These are phyloP conservation scores for Paracorniculantispora psalliotae DNA, from an alignment of 2,329 filamentous ascomycete species.

Conservation along the genomic window DNA sequence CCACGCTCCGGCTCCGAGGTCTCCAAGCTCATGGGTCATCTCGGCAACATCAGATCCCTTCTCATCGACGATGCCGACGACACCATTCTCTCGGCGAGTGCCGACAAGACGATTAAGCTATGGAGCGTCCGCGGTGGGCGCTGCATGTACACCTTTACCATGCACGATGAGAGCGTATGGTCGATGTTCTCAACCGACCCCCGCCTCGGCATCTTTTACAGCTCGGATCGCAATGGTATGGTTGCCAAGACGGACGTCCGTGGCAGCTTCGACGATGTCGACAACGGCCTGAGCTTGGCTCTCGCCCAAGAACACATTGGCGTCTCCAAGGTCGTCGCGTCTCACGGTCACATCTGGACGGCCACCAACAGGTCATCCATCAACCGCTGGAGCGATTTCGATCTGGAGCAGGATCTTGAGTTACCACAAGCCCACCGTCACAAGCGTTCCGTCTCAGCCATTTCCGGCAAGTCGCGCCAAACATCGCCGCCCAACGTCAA, in stretches of 20 bases:
- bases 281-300: constrained; percentile 87
- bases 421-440: constrained; percentile 52
- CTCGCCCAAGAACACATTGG: constrained; percentile 87
- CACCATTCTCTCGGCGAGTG: constrained; percentile 88
- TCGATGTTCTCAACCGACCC: constrained; percentile 87
- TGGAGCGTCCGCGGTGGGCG: constrained; percentile 94
- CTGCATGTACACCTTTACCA: constrained; percentile 96
- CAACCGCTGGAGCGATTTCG: constrained; percentile 84
- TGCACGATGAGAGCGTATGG: constrained; percentile 99
- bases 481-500: constrained; percentile 28
- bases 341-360: constrained; percentile 80
- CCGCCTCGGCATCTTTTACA: constrained; percentile 85
- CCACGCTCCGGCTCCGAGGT: constrained; percentile 81
- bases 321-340: constrained; percentile 62
- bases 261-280: constrained; percentile 59
- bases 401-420: constrained; percentile 68
- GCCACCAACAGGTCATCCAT: constrained; percentile 87
- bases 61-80: constrained; percentile 84
- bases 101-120: constrained; percentile 94
- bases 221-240: constrained; percentile 83
- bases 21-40: constrained; percentile 95
- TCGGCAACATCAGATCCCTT: constrained; percentile 88
- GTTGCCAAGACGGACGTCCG: constrained; percentile 96
- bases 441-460: constrained; percentile 42
- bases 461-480: constrained; percentile 32